phyloP scores from a whole-genome alignment of 192 early-diverging fungal genomes.

The Linnemannia exigua region DNA sequence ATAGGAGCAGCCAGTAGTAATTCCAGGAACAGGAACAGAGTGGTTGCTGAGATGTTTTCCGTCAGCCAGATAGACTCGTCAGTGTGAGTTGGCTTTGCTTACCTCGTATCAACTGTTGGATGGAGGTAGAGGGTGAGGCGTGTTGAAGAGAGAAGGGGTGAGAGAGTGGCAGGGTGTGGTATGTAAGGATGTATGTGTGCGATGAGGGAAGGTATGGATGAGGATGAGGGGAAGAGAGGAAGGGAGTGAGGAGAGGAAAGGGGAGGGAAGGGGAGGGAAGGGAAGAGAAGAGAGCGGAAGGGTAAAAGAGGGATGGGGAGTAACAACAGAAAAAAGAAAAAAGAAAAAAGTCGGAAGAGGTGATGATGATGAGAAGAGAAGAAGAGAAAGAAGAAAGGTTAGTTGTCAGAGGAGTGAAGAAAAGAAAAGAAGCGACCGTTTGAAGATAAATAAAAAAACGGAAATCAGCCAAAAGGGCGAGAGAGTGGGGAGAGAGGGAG shows the following conservation, averaged over 20 bases:
- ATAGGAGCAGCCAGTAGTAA: background rate
- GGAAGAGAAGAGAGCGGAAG: background rate
- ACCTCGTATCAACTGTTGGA: background rate
- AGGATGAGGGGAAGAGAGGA: constrained; percentile 1
- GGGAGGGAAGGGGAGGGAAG: background rate
- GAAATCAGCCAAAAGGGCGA: constrained; percentile 12
- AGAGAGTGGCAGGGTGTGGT: too few species aligned
- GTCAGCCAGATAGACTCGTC: background rate
- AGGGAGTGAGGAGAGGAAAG: background rate
- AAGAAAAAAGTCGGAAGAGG: background rate
- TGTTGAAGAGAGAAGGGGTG: background rate
- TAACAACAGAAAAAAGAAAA: background rate
- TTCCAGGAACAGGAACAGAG: background rate
- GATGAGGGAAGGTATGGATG: too few species aligned
- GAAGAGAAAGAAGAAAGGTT: background rate
- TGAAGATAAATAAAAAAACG: constrained; percentile 6
- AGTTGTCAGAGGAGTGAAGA: background rate
- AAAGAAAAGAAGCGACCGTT: background rate
- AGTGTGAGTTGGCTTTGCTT: background rate
- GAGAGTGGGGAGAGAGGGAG: background rate
- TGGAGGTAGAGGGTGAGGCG: background rate
- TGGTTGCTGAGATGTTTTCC: background rate
- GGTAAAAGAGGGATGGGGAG: background rate
- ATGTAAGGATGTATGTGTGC: too few species aligned
- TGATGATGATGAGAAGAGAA: background rate